Evolutionary conservation across 768 basidiomycete genomes (phyloP).

Genomic region (Xerocomellus dryophilus): DNA sequence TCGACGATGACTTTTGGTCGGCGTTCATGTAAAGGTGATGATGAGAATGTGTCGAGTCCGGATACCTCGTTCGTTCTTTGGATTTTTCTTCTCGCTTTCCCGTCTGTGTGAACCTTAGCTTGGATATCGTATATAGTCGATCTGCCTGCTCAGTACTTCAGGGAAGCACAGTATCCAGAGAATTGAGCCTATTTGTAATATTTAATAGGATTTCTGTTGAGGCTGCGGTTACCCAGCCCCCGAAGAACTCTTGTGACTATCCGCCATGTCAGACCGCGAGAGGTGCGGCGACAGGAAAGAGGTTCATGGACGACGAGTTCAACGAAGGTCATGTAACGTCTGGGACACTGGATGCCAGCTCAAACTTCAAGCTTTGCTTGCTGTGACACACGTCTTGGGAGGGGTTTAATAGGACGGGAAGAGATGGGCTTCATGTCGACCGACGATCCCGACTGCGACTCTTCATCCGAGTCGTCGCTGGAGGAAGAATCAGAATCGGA

Average conservation of each 20-base stretch:
- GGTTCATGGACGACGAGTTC: no score
- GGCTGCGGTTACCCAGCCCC: no score
- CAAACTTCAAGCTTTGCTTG: slow-evolving; percentile 35
- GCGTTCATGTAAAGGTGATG: slow-evolving; percentile 34
- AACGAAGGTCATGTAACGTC: no score
- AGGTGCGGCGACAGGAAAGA: background rate
- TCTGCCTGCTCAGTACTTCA: slow-evolving; percentile 8
- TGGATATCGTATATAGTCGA: slow-evolving; percentile 5
- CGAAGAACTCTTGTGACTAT: background rate
- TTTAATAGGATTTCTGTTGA: no score
- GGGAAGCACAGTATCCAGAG: slow-evolving; percentile 1
- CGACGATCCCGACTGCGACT: slow-evolving; percentile 14
- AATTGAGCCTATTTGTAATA: slow-evolving; percentile 6
- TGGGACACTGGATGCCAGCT: no score
- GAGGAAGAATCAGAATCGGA: slow-evolving; percentile 9
- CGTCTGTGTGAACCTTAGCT: background rate
- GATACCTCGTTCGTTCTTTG: background rate
- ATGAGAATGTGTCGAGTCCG: background rate
- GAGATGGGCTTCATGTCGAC: slow-evolving; percentile 39
- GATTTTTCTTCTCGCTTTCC: background rate
- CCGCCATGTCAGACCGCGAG: background rate
- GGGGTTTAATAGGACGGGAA: slow-evolving; percentile 46
- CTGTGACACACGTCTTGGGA: slow-evolving; percentile 39
- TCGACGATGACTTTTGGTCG: slow-evolving; percentile 44
- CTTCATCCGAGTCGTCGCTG: slow-evolving; percentile 10